Evolutionary conservation across 106 monocot species (phyloP).

Genomic region (Chionographis japonica): DNA sequence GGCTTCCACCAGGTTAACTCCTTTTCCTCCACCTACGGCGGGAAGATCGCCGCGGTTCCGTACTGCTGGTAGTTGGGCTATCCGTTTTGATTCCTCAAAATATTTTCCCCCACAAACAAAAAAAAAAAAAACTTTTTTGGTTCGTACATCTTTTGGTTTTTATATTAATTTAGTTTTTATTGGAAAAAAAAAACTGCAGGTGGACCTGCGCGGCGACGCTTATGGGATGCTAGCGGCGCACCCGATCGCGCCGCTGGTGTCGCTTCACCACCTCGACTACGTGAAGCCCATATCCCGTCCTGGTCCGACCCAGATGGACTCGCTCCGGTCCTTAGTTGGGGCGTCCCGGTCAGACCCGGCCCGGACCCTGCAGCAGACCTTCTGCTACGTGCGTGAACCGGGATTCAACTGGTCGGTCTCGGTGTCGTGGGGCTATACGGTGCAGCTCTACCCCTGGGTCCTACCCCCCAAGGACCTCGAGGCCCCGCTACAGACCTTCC

Average conservation of each 20-base stretch:
- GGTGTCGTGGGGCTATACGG: slow-evolving; percentile 87
- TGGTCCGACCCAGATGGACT: slow-evolving; percentile 26
- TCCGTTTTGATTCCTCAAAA: not conserved
- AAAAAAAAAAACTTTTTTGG: no score
- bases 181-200: slow-evolving; percentile 15
- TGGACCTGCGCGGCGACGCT: slow-evolving; percentile 61
- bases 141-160: not conserved
- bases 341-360: slow-evolving; percentile 53
- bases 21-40: no score
- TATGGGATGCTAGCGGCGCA: slow-evolving; percentile 88
- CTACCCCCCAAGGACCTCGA: slow-evolving; percentile 33
- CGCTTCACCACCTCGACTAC: slow-evolving; percentile 78
- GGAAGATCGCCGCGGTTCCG: no score
- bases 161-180: not conserved
- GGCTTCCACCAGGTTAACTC: slow-evolving; percentile 76
- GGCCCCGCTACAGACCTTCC: slow-evolving; percentile 54
- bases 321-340: slow-evolving; percentile 26
- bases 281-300: slow-evolving; percentile 42
- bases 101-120: no score
- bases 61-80: not conserved
- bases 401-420: slow-evolving; percentile 60
- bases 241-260: slow-evolving; percentile 72
- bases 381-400: slow-evolving; percentile 51
- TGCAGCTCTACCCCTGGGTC: slow-evolving; percentile 52
- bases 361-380: slow-evolving; percentile 54